Conservation (phyloP, 805 yeast genomes). For the Candida suzukii region DNA sequence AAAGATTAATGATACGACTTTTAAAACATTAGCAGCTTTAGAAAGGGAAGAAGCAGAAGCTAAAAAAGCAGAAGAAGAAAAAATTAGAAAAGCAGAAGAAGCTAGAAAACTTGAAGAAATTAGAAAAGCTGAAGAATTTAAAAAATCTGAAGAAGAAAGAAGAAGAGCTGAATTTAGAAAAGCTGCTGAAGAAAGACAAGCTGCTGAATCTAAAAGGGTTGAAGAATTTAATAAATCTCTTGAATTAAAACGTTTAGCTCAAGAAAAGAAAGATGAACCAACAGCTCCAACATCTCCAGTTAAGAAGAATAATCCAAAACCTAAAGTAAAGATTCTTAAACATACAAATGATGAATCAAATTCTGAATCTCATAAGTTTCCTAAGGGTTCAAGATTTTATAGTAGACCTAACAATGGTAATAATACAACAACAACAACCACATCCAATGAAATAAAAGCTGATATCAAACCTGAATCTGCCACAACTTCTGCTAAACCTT, state of each 20-base stretch:
- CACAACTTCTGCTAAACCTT: too few relatives aligned
- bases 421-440: not conserved
- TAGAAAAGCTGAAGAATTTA: not conserved
- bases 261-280: not conserved
- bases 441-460: not conserved
- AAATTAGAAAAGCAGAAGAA: conserved; percentile 1
- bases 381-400: not conserved
- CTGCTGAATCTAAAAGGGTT: not conserved
- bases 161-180: not conserved
- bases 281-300: not conserved
- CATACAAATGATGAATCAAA: too few relatives aligned
- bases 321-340: too few relatives aligned
- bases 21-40: conserved; percentile 19
- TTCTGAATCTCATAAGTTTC: not conserved
- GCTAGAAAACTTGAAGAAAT: not conserved
- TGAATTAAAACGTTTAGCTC: not conserved
- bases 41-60: conserved; percentile 11
- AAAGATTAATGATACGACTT: conserved; percentile 39
- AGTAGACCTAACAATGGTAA: not conserved
- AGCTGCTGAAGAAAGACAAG: not conserved
- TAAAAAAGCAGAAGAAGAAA: conserved; percentile 1
- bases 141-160: not conserved
- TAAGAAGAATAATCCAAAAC: too few relatives aligned
- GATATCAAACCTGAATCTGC: too few relatives aligned
- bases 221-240: not conserved